A percentile compares a stretch with the other conserved stretches of the same genome.
These are phyloP conservation scores for Dactylellina drechsleri DNA, from an alignment of 2,329 filamentous ascomycete species.

Conservation along the genomic window DNA sequence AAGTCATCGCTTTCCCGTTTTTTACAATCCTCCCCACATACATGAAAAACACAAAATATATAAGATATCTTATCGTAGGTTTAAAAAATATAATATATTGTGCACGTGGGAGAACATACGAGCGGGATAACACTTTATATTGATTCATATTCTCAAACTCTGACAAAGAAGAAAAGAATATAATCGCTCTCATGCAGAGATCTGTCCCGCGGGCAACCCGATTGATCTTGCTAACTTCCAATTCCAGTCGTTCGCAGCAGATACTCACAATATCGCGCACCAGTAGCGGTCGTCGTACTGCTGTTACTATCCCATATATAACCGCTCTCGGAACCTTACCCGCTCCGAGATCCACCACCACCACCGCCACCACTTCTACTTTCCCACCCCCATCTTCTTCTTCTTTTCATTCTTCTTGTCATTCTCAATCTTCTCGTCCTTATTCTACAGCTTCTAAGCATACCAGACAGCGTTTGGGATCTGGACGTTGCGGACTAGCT, in stretches of 20 bases:
- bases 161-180: neutral
- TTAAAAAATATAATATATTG: too few relatives aligned
- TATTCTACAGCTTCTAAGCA: constrained; percentile 9
- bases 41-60: too few relatives aligned
- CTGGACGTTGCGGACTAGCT: constrained; percentile 2
- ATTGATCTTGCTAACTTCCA: constrained; percentile 44
- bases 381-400: too few relatives aligned
- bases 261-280: constrained; percentile 42
- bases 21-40: too few relatives aligned
- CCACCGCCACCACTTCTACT: neutral
- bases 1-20: too few relatives aligned
- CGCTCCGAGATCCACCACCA: neutral
- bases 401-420: too few relatives aligned
- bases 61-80: too few relatives aligned
- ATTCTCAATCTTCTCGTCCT: too few relatives aligned
- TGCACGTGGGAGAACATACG: too few relatives aligned
- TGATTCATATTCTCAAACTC: too few relatives aligned
- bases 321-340: constrained; percentile 19
- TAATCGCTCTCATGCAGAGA: constrained; percentile 38
- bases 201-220: constrained; percentile 13
- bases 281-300: constrained; percentile 21
- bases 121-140: too few relatives aligned
- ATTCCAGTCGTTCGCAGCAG: constrained; percentile 28
- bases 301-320: constrained; percentile 40
- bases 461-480: constrained; percentile 8